A percentile compares a stretch with the other conserved stretches of the same genome.
These are phyloP conservation scores for Mycothermus thermophilus DNA, from an alignment of 495 filamentous ascomycete species.

Conservation along the genomic window DNA sequence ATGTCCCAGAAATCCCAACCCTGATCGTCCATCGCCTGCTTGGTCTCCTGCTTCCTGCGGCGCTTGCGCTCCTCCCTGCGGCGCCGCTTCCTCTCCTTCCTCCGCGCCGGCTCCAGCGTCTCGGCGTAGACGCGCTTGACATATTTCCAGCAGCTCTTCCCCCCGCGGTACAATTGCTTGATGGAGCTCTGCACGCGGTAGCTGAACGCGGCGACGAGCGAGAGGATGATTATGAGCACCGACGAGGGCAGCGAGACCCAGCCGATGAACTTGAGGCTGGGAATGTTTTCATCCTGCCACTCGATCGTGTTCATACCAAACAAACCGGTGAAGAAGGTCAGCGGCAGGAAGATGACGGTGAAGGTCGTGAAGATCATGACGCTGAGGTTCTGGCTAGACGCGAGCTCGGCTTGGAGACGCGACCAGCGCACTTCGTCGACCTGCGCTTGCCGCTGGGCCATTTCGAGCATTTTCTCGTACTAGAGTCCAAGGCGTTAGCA, in stretches of 20 bases:
- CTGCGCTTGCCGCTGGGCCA: conserved; percentile 56
- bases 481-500: conserved; percentile 14
- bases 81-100: conserved; percentile 15
- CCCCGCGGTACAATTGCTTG: conserved; percentile 13
- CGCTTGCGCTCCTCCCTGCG: conserved; percentile 15
- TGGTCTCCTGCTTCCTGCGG: conserved; percentile 9
- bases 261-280: conserved; percentile 24
- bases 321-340: conserved; percentile 53
- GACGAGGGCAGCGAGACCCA: conserved; percentile 30
- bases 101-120: conserved; percentile 16
- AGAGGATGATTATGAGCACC: conserved; percentile 21
- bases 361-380: conserved; percentile 60
- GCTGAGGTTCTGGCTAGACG: conserved; percentile 46
- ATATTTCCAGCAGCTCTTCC: conserved; percentile 4
- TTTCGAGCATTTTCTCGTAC: conserved; percentile 53
- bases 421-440: conserved; percentile 54
- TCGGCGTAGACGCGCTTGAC: conserved; percentile 7
- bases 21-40: conserved; percentile 14
- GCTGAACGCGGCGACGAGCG: conserved; percentile 31
- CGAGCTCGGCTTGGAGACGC: conserved; percentile 47
- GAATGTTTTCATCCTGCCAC: conserved; percentile 40
- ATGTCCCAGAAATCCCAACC: conserved; percentile 33
- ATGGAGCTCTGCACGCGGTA: conserved; percentile 21
- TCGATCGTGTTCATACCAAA: conserved; percentile 54
- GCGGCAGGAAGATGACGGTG: conserved; percentile 51